A percentile compares a stretch with the other conserved stretches of the same genome.
phyloP scores from a whole-genome alignment of 306 rosid genomes.

The Psophocarpus tetragonolobus region DNA sequence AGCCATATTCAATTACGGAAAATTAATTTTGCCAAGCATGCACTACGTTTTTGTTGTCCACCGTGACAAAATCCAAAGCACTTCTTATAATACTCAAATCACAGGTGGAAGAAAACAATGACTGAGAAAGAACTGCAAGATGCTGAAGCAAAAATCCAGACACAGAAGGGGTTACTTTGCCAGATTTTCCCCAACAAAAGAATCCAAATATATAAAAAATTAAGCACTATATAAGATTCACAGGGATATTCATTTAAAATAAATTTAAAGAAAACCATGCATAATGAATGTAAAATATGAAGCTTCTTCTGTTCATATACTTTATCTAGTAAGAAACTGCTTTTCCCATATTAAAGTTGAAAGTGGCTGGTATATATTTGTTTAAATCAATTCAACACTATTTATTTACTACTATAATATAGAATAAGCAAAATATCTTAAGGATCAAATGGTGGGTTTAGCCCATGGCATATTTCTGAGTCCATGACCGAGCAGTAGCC shows the following conservation, averaged over 20 bases:
- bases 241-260: not conserved
- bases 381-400: constrained; percentile 18
- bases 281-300: not conserved
- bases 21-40: too few relatives aligned
- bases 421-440: not conserved
- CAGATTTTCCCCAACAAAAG: too few relatives aligned
- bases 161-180: too few relatives aligned
- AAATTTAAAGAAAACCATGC: not conserved
- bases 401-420: constrained; percentile 25
- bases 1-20: too few relatives aligned
- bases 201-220: too few relatives aligned
- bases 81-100: too few relatives aligned
- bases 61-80: too few relatives aligned
- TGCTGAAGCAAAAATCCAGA: too few relatives aligned
- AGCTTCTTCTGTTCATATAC: not conserved
- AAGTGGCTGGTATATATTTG: constrained; percentile 15
- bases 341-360: not conserved
- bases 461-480: constrained; percentile 42
- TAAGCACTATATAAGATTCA: not conserved
- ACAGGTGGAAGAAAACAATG: too few relatives aligned
- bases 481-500: constrained; percentile 37
- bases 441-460: not conserved
- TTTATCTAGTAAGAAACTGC: not conserved
- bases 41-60: too few relatives aligned
- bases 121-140: too few relatives aligned